Base-by-base conservation (phyloP, 2,329 filamentous ascomycete genomes). In the Diaporthe sp. region DNA sequence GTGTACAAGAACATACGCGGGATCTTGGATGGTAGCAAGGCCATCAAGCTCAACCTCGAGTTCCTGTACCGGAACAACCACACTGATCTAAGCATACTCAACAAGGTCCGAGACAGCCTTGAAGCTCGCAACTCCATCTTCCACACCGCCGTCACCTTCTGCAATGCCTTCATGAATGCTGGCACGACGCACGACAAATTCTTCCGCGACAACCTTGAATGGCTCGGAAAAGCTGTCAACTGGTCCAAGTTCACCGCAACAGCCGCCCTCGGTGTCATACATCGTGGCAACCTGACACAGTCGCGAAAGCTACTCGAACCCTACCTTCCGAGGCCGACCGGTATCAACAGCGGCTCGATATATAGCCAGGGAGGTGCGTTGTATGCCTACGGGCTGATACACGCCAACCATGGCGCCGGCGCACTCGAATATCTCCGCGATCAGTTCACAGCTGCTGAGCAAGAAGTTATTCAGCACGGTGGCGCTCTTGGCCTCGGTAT, bases 161-260 rank as follows among this genome's bases (percentile, higher is more conserved):
- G 96, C 82, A 98, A 98, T 81, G 97, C 96, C 15, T 98, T 99
- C 84, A 99, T 99, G 97, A 98, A 99, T 83, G 96, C 98, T 72
- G 97, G 97, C 75, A 99, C 97, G 0, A 98, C 96, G 0, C 97
- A 98, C 80, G 97, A 99, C 86, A 97, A 96, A 81, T 99, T 99
- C 87, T 98, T 99, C 91, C 92, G 97, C 10, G 95, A 98, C 82
- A 99, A 99, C 82, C 86, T 99, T 34, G 97, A 99, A 79, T 99
- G 97, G 97, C 87, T 99, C 4, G 96, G 96, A 76, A 99, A 98
- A 88, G 97, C 97, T 37, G 95, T 98, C 65, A 99, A 99, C 87
- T 99, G 97, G 97, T 98, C 96, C 77, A 99, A 99, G 84, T 99
- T 99, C 83, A 98, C 97, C 0, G 97, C 97, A 19, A 99, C 97